Percentiles rank a stretch among this genome's conserved stretches.
phyloP scores from a whole-genome alignment of 768 basidiomycete genomes.

The Coprinopsis cinerea region DNA sequence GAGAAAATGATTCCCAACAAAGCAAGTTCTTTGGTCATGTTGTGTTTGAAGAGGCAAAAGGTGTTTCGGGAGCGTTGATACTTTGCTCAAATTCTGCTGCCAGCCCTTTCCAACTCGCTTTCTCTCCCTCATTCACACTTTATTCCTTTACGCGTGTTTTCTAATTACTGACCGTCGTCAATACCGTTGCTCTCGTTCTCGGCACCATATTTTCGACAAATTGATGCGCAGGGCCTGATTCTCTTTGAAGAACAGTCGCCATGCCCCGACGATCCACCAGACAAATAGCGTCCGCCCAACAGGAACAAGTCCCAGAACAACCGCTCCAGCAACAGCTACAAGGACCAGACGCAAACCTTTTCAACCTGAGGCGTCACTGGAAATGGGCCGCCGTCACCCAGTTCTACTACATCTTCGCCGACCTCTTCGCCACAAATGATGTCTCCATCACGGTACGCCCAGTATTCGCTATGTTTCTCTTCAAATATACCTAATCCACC shows the following conservation, averaged over 20 bases:
- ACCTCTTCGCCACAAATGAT: slow-evolving; percentile 65
- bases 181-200: not conserved
- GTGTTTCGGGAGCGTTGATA: too few relatives aligned
- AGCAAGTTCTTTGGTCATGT: too few relatives aligned
- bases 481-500: slow-evolving; percentile 9
- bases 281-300: slow-evolving; percentile 26
- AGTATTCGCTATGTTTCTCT: slow-evolving; percentile 9
- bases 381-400: slow-evolving; percentile 91
- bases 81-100: slow-evolving; percentile 1
- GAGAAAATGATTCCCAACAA: too few relatives aligned
- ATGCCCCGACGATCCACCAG: slow-evolving; percentile 57
- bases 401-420: slow-evolving; percentile 82
- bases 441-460: slow-evolving; percentile 56
- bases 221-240: slow-evolving; percentile 2
- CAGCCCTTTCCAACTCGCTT: not conserved
- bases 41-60: too few relatives aligned
- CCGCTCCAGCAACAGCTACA: slow-evolving; percentile 19
- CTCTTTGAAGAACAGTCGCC: slow-evolving; percentile 9
- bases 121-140: not conserved
- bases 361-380: slow-evolving; percentile 71
- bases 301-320: slow-evolving; percentile 22
- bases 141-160: slow-evolving; percentile 2
- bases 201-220: not conserved
- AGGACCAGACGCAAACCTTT: slow-evolving; percentile 33
- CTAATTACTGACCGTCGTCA: not conserved